phyloP scores from a whole-genome alignment of 768 basidiomycete species.

The Phlebiopsis flavidoalba region DNA sequence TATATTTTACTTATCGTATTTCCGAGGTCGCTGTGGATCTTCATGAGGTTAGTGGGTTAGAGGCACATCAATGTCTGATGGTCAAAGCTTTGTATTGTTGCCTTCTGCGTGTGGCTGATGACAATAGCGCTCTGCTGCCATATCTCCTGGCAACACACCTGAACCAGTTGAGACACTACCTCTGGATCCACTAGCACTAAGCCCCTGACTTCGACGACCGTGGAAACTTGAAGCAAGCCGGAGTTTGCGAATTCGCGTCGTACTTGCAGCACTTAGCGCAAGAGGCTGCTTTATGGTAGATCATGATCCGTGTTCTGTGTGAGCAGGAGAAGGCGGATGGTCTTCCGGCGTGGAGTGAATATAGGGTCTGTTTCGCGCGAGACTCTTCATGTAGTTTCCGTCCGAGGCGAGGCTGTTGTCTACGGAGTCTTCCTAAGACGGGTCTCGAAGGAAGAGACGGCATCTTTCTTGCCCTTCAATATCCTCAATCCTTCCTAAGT shows the following conservation, averaged over 20 bases:
- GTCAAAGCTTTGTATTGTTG: conserved; percentile 27
- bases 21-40: conserved; percentile 20
- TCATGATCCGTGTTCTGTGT: conserved; percentile 39
- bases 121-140: neutral
- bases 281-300: conserved; percentile 47
- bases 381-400: conserved; percentile 26
- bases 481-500: conserved; percentile 73
- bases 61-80: conserved; percentile 27
- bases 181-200: conserved; percentile 14
- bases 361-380: conserved; percentile 44
- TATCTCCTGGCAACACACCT: neutral
- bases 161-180: conserved; percentile 7
- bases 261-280: conserved; percentile 46
- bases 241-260: conserved; percentile 49
- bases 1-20: too few relatives aligned
- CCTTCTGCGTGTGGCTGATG: neutral
- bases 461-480: conserved; percentile 70
- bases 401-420: conserved; percentile 23
- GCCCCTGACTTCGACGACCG: conserved; percentile 28
- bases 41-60: conserved; percentile 17
- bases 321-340: conserved; percentile 41
- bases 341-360: conserved; percentile 70
- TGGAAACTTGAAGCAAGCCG: conserved; percentile 42
- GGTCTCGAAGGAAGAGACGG: conserved; percentile 80
- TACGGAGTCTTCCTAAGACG: conserved; percentile 59